A percentile compares a stretch with the other conserved stretches of the same genome.
Conservation (phyloP, 225 moss, liverwort and hornwort genomes). For the Bryum argenteum region DNA sequence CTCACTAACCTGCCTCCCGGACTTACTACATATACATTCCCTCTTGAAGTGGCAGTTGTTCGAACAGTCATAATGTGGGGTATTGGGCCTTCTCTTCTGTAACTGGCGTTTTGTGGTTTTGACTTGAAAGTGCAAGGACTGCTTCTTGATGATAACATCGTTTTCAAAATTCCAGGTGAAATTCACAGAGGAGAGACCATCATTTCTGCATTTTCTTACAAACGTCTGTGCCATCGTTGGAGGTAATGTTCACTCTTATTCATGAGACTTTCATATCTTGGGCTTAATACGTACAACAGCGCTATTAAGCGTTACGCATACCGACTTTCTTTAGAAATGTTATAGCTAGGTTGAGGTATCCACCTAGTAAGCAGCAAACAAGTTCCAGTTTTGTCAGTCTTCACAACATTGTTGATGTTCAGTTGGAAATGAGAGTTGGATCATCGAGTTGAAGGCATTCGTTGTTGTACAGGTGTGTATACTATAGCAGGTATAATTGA, state of each 20-base stretch:
- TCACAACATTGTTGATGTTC: not conserved
- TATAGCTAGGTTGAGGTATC: too few relatives aligned
- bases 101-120: constrained; percentile 1
- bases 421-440: not conserved
- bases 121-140: not conserved
- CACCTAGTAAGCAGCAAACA: too few relatives aligned
- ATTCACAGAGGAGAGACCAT: constrained; percentile 55
- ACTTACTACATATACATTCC: not conserved
- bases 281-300: too few relatives aligned
- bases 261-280: too few relatives aligned
- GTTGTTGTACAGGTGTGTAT: constrained; percentile 52
- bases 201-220: constrained; percentile 65
- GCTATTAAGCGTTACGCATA: too few relatives aligned
- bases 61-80: too few relatives aligned
- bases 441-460: not conserved
- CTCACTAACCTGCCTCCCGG: constrained; percentile 10
- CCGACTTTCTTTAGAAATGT: not conserved
- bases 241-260: constrained; percentile 33
- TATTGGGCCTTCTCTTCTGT: not conserved
- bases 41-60: not conserved
- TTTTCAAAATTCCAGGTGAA: constrained; percentile 46
- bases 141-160: not conserved
- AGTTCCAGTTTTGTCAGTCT: too few relatives aligned
- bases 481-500: constrained; percentile 63
- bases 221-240: constrained; percentile 68